Evolutionary conservation across 192 early-diverging fungal genomes (phyloP).

Genomic region (Entophlyctis luteolus): DNA sequence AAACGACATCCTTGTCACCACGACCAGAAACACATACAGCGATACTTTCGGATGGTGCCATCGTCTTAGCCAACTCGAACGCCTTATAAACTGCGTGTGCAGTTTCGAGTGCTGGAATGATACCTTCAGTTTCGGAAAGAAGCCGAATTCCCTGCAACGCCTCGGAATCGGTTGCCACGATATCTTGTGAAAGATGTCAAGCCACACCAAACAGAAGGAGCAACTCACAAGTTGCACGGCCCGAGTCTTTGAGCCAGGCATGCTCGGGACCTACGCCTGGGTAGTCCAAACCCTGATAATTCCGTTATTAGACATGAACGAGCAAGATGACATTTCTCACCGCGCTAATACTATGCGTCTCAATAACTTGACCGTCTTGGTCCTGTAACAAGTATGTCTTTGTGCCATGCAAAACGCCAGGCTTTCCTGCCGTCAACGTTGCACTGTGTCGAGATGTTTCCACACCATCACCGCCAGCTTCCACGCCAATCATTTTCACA

Average conservation of each 20-base stretch:
- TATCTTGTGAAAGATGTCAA: too few species aligned
- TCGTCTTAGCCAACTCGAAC: constrained; percentile 69
- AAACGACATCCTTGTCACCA: constrained; percentile 96
- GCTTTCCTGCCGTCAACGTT: constrained; percentile 74
- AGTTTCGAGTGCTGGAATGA: constrained; percentile 94
- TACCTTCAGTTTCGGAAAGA: constrained; percentile 60
- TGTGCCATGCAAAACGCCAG: constrained; percentile 97
- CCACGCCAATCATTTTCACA: constrained; percentile 86
- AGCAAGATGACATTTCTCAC: constrained; percentile 31
- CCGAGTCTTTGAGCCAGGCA: constrained; percentile 81
- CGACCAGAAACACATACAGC: constrained; percentile 88
- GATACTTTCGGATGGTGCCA: constrained; percentile 73
- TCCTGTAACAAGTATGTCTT: constrained; percentile 92
- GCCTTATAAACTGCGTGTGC: constrained; percentile 86
- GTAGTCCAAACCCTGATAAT: constrained; percentile 87
- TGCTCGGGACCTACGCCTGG: constrained; percentile 98
- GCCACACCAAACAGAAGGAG: too few species aligned
- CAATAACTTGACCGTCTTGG: constrained; percentile 90
- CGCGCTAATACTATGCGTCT: constrained; percentile 90
- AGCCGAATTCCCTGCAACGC: constrained; percentile 75
- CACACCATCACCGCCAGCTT: constrained; percentile 90
- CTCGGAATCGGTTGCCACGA: constrained; percentile 74
- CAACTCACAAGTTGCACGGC: constrained; percentile 70
- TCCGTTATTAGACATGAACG: background rate
- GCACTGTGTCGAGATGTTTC: constrained; percentile 87